Conservation (phyloP, 768 basidiomycete genomes). For the Ramaria rubella region DNA sequence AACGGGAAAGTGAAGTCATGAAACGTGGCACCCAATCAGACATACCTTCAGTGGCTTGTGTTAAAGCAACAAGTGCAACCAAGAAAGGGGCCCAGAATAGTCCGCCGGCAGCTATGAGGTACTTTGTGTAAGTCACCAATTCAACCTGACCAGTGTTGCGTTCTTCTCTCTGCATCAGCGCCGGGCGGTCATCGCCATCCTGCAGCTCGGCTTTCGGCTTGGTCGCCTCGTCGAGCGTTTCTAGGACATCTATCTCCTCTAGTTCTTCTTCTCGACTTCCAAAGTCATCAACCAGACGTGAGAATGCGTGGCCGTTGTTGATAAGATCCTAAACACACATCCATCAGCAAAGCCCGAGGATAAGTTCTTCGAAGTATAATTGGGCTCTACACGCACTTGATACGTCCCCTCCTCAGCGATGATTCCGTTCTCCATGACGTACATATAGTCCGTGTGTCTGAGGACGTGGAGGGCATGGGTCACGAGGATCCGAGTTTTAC, state of each 20-base stretch:
- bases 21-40: constrained; percentile 1
- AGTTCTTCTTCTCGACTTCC: constrained; percentile 32
- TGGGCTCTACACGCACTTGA: constrained; percentile 37
- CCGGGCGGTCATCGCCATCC: constrained; percentile 33
- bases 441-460: constrained; percentile 55
- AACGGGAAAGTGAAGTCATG: neutral
- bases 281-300: constrained; percentile 50
- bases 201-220: constrained; percentile 9
- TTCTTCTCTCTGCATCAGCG: constrained; percentile 49
- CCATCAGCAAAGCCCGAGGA: neutral
- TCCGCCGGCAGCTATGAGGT: constrained; percentile 42
- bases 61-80: constrained; percentile 36
- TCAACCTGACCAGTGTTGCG: constrained; percentile 47
- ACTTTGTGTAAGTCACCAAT: constrained; percentile 43
- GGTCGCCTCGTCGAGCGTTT: constrained; percentile 1
- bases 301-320: constrained; percentile 36
- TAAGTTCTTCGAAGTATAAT: too few species aligned
- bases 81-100: constrained; percentile 41
- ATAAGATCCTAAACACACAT: constrained; percentile 36
- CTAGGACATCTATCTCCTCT: constrained; percentile 15
- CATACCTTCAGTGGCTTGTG: constrained; percentile 46
- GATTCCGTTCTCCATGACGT: constrained; percentile 50
- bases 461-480: constrained; percentile 56
- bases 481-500: constrained; percentile 54
- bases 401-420: constrained; percentile 62